Conservation (phyloP, 495 filamentous ascomycete genomes). For the Penicillium parvum region DNA sequence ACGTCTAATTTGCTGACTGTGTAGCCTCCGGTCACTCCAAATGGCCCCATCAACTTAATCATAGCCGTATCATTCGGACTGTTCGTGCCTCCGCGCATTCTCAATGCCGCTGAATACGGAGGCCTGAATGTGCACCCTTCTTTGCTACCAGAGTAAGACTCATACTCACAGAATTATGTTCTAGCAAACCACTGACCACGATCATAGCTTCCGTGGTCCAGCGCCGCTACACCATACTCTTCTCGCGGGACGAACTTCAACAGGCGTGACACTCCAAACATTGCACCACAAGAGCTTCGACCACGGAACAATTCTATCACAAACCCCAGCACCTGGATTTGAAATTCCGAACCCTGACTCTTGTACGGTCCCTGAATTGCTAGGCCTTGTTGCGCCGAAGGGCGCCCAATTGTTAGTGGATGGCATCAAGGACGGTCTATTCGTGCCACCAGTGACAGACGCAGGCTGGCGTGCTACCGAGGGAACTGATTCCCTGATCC, state of each 20-base stretch:
- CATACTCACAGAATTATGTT: background rate
- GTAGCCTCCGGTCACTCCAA: slow-evolving; percentile 54
- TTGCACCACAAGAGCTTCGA: slow-evolving; percentile 73
- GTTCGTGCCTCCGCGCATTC: slow-evolving; percentile 73
- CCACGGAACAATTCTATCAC: slow-evolving; percentile 66
- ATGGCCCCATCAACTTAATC: slow-evolving; percentile 67
- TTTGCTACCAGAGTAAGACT: slow-evolving; percentile 77
- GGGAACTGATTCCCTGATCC: slow-evolving; percentile 19
- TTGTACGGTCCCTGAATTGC: slow-evolving; percentile 40
- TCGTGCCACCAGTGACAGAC: slow-evolving; percentile 56
- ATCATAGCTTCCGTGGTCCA: slow-evolving; percentile 61
- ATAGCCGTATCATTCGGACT: slow-evolving; percentile 95
- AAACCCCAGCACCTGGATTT: slow-evolving; percentile 54
- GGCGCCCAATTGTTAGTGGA: slow-evolving; percentile 61
- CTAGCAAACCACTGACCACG: background rate
- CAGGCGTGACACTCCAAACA: slow-evolving; percentile 81
- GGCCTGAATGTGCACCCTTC: slow-evolving; percentile 95
- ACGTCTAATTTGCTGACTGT: slow-evolving; percentile 10
- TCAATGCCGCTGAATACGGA: slow-evolving; percentile 67
- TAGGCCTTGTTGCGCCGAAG: slow-evolving; percentile 35
- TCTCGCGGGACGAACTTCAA: slow-evolving; percentile 48
- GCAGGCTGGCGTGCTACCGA: slow-evolving; percentile 31
- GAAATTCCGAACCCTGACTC: slow-evolving; percentile 41
- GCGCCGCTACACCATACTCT: slow-evolving; percentile 79
- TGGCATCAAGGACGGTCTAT: slow-evolving; percentile 53